These are phyloP conservation scores for Colletotrichum falcatum DNA, from an alignment of 2,329 filamentous ascomycete species.

Conservation along the genomic window DNA sequence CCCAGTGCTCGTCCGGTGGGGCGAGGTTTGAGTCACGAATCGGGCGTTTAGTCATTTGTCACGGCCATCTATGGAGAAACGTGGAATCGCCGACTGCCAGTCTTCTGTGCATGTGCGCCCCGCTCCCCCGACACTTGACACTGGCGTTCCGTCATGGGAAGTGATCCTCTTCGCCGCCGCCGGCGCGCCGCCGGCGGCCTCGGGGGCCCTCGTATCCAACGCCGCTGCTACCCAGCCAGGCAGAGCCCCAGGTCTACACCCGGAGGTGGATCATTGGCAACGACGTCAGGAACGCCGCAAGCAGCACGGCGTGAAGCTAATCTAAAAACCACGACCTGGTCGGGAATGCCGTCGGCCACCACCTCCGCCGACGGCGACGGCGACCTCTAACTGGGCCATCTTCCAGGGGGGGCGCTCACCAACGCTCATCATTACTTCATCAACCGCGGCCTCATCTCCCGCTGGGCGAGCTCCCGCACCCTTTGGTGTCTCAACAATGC, in stretches of 20 bases:
- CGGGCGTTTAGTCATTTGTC: background rate
- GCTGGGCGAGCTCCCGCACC: no score
- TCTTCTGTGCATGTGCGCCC: no score
- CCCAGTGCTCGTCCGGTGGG: conserved; percentile 21
- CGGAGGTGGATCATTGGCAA: conserved; percentile 50
- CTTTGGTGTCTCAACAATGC: no score
- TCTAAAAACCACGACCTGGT: conserved; percentile 47
- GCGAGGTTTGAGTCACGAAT: background rate
- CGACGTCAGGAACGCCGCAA: conserved; percentile 48
- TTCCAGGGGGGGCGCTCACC: conserved; percentile 54
- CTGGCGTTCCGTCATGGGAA: conserved; percentile 24
- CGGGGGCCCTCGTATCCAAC: conserved; percentile 16
- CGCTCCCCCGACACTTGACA: background rate
- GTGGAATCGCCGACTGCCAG: background rate
- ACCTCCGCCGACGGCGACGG: no score
- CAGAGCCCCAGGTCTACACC: conserved; percentile 44
- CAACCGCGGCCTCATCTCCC: conserved; percentile 39
- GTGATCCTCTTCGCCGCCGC: conserved; percentile 16
- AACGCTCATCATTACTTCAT: no score
- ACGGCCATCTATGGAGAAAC: background rate
- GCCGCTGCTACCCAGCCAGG: conserved; percentile 15
- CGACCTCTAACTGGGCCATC: conserved; percentile 54
- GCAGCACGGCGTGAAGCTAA: conserved; percentile 46
- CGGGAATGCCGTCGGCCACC: conserved; percentile 48
- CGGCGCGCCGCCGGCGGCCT: conserved; percentile 20